Evolutionary conservation across 2,329 filamentous ascomycete genomes (phyloP).

Genomic region (Aspergillus brasiliensis): DNA sequence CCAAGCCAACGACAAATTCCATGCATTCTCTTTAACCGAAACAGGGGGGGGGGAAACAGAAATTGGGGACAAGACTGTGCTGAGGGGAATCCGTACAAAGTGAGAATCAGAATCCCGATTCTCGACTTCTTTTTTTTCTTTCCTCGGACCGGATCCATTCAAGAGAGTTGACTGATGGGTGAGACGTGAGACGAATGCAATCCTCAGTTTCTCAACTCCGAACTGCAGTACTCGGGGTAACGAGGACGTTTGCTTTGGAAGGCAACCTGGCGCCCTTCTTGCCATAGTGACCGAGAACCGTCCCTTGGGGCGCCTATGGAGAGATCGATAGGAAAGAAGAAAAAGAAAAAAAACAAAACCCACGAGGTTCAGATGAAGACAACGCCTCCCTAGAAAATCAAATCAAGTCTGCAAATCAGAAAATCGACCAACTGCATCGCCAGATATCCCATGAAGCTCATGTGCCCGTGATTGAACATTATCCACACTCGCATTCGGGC

Average conservation of each 20-base stretch:
- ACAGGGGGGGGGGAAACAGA: slow-evolving; percentile 22
- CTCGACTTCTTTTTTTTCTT: slow-evolving; percentile 19
- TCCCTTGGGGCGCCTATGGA: slow-evolving; percentile 25
- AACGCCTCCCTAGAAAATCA: slow-evolving; percentile 48
- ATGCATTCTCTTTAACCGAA: slow-evolving; percentile 39
- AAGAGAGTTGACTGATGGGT: slow-evolving; percentile 12
- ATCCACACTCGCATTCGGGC: slow-evolving; percentile 42
- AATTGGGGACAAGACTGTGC: slow-evolving; percentile 25
- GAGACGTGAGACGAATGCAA: slow-evolving; percentile 20
- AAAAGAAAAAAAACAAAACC: slow-evolving; percentile 39
- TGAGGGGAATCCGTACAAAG: slow-evolving; percentile 24
- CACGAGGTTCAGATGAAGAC: slow-evolving; percentile 45
- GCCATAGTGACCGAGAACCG: slow-evolving; percentile 30
- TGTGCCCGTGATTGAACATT: slow-evolving; percentile 39
- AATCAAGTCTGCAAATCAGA: slow-evolving; percentile 45
- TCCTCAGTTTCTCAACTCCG: slow-evolving; percentile 24
- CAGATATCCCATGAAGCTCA: slow-evolving; percentile 36
- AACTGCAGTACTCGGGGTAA: slow-evolving; percentile 20
- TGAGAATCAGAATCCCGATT: slow-evolving; percentile 22
- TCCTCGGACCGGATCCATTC: slow-evolving; percentile 14
- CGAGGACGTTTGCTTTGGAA: slow-evolving; percentile 17
- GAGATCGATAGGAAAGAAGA: slow-evolving; percentile 19
- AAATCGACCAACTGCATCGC: slow-evolving; percentile 43
- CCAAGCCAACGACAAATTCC: slow-evolving; percentile 25
- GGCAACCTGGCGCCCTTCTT: slow-evolving; percentile 21